Base-by-base conservation (phyloP, 192 early-diverging fungal species). In the Linnemannia zychae region DNA sequence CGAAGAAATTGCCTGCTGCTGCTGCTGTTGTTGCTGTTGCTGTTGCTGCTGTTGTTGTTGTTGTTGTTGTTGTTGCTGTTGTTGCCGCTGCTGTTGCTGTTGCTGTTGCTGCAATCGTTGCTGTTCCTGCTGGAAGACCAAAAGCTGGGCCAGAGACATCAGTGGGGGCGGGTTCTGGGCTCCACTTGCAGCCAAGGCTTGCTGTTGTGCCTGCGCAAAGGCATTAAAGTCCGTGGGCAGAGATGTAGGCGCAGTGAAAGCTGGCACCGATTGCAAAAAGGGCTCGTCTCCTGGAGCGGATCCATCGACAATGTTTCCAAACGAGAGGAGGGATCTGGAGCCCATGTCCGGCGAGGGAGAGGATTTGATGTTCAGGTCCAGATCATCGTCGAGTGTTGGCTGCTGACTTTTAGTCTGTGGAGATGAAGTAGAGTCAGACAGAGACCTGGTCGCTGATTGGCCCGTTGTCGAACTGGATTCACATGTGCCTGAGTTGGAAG, bases 141-240 rank as follows among this genome's bases (percentile, higher is more conserved):
- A 67, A 40, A 85, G 74, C 16, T 85, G 83, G 3, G 83, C 50
- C 12, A 85, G 53, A 18, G 83, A 85, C 47, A 84, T 60, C n/a
- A 73, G 33, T 7, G 83, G 74, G 7, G 77, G 52, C 1, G 77
- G 46, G 12, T 44, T 38, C 38, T 85, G 77, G 37, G 22, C 40
- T 12, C 83, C 72, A 68, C 31, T 74, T 0, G 69, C 67, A 5
- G 75, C 76, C 50, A 84, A 18, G 12, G 63, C 38, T 31, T 76
- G 77, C 31, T 73, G 83, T 18, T 79, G 77, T 3, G 81, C 75
- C 70, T 73, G 37, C 20, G 70, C 83, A 72, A 85, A 79, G 0
- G 77, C 77, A 46, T 66, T 79, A 65, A 79, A 85, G 47, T 85
- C 77, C 17, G 74, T 72, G 38, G 83, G 83, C 16, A 85, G 18